Evolutionary conservation across 208 protist genomes (phyloP).

Genomic region (Trypanosoma scelopori): DNA sequence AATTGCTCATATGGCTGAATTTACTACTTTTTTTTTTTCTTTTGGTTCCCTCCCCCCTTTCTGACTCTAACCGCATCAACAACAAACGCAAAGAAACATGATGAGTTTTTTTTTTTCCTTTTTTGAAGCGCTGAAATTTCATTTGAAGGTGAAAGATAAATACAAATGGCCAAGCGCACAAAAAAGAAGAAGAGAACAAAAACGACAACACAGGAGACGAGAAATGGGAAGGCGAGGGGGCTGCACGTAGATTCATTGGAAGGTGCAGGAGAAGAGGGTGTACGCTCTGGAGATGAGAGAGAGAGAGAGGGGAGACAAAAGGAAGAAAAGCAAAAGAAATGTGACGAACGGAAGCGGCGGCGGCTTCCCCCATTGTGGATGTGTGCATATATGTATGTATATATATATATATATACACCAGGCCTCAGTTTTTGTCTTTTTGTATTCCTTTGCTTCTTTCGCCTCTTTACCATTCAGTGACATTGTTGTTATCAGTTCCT

Average conservation of each 20-base stretch:
- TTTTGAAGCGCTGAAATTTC: background rate
- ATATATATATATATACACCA: conserved; percentile 11
- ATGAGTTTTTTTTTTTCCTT: no score
- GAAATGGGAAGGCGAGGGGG: no score
- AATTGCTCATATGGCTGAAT: no score
- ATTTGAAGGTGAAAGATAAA: conserved; percentile 10
- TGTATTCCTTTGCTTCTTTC: conserved; percentile 1
- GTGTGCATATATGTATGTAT: conserved; percentile 1
- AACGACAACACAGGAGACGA: no score
- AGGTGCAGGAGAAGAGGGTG: no score
- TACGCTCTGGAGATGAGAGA: background rate
- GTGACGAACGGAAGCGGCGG: conserved; percentile 10
- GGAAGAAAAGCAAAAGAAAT: conserved; percentile 14
- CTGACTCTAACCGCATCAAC: no score
- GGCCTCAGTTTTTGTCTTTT: background rate
- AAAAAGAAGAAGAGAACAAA: background rate
- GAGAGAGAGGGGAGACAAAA: background rate
- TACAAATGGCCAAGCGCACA: conserved; percentile 1
- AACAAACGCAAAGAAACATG: conserved; percentile 1
- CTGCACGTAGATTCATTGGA: background rate
- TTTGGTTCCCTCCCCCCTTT: no score
- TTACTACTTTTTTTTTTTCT: no score
- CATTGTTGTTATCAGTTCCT: background rate
- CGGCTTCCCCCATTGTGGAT: background rate
- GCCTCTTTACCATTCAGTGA: background rate